Evolutionary conservation across 345 rosid genomes (phyloP), one percentile per base, ranked within the genome.

Genomic region (Arabis hirsuta): DNA sequence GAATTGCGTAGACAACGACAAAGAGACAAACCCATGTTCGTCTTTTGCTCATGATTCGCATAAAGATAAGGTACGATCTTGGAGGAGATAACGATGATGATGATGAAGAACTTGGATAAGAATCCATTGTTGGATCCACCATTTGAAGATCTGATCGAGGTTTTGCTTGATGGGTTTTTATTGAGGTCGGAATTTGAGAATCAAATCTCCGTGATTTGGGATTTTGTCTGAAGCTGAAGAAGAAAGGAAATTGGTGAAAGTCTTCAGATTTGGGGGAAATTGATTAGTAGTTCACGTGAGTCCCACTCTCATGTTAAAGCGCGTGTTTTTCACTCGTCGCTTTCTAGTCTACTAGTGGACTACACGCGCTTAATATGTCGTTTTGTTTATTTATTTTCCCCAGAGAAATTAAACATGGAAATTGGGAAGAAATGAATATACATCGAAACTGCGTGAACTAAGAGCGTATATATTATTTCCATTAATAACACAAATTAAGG

Each of bases 21-120:
- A 91, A 94, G 47, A 91, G 84, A 74, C 89, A 88, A 54, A 86
- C 96, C 98, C 98, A 91, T 46, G 96, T 94, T 67, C 92, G 73
- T 79, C 98, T 85, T 78, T 89, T 94, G 91, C 97, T 91, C 97
- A 94, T 89, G 65, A 94, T 63, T 63, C 51, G 50, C 44, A 94
- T 77, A 22, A 90, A 74, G 65, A 91, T 70, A 19, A 41, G 76
- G 83, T 86, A 88, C 6, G 88, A 59, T 55, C 82, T 24, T 60
- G 96, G 81, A 7, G 81, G 48, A 19, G 73, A 61, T 43, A 12
- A 27, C 16, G 72, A 65, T 16, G 69, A 45, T 45, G 32, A 29
- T 32, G 36, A 5, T 32, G 36, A 6, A 36, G 78, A 42, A 14
- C 73, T 55, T 22, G 81, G 65, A 22, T 22, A 22, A 27, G 67